Conservation (phyloP, 352 stramenopile species). For the Phytophthora sp. region DNA sequence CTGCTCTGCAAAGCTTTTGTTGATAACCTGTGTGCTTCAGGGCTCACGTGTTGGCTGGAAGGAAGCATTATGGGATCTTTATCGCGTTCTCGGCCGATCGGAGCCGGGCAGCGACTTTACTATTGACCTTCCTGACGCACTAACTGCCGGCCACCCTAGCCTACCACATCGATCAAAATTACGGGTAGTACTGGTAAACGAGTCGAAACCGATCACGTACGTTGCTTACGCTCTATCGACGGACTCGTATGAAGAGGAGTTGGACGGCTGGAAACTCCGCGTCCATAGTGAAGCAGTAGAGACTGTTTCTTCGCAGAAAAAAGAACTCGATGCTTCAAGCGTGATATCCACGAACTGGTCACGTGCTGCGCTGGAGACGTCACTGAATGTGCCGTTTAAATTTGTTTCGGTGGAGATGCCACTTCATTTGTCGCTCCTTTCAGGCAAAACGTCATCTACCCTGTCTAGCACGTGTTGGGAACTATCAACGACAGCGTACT, state of each 20-base stretch:
- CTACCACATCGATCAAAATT: slow-evolving; percentile 90
- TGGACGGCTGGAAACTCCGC: slow-evolving; percentile 66
- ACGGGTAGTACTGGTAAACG: slow-evolving; percentile 92
- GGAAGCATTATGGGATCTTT: slow-evolving; percentile 72
- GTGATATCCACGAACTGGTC: slow-evolving; percentile 72
- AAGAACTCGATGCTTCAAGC: slow-evolving; percentile 17
- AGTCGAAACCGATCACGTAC: slow-evolving; percentile 93
- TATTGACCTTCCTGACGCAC: slow-evolving; percentile 62
- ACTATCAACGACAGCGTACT: slow-evolving; percentile 77
- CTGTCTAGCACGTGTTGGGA: slow-evolving; percentile 62
- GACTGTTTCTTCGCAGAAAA: slow-evolving; percentile 25
- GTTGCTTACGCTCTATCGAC: slow-evolving; percentile 96
- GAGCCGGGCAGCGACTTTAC: slow-evolving; percentile 76
- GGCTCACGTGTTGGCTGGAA: slow-evolving; percentile 55
- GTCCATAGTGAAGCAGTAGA: slow-evolving; percentile 56
- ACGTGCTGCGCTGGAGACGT: slow-evolving; percentile 58
- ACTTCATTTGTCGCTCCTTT: slow-evolving; percentile 64
- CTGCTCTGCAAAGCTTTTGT: background rate
- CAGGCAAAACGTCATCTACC: slow-evolving; percentile 36
- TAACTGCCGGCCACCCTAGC: slow-evolving; percentile 85
- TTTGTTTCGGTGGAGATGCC: slow-evolving; percentile 60
- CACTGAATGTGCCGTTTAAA: slow-evolving; percentile 70
- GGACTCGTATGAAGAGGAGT: slow-evolving; percentile 83
- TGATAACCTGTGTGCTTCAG: slow-evolving; percentile 5
- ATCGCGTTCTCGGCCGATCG: slow-evolving; percentile 63